A percentile compares a stretch with the other conserved stretches of the same genome.
Conservation (phyloP, 306 rosid genomes). For the Cicer arietinum region DNA sequence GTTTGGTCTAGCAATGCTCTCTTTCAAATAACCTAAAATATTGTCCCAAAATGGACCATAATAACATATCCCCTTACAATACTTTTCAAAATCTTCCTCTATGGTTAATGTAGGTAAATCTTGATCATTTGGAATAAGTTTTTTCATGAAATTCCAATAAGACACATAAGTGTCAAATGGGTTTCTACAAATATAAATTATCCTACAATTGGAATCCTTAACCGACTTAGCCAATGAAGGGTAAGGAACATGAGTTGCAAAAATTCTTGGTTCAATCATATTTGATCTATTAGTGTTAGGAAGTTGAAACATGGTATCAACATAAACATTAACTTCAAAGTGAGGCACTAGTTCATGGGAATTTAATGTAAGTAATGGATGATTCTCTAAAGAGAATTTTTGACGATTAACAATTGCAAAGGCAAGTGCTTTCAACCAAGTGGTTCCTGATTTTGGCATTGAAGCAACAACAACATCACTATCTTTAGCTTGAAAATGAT, state of each 20-base stretch:
- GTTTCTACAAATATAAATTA: slow-evolving; percentile 60
- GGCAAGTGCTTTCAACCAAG: slow-evolving; percentile 64
- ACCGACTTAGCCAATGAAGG: slow-evolving; percentile 47
- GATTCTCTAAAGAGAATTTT: slow-evolving; percentile 14
- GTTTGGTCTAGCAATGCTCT: slow-evolving; percentile 53
- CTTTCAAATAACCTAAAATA: slow-evolving; percentile 62
- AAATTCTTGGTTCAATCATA: slow-evolving; percentile 50
- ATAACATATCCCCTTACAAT: slow-evolving; percentile 33
- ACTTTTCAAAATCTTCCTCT: no score
- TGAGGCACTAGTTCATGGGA: slow-evolving; percentile 61
- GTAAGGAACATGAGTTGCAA: slow-evolving; percentile 62
- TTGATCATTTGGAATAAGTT: neutral
- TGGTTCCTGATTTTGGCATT: slow-evolving; percentile 66
- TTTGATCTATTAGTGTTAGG: slow-evolving; percentile 37
- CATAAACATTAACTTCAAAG: slow-evolving; percentile 53
- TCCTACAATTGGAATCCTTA: slow-evolving; percentile 39
- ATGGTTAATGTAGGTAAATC: slow-evolving; percentile 14
- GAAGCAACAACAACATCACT: slow-evolving; percentile 51
- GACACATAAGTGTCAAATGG: slow-evolving; percentile 64
- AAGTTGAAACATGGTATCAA: neutral
- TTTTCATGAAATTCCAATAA: slow-evolving; percentile 47
- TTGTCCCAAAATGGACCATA: slow-evolving; percentile 62
- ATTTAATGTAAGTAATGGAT: slow-evolving; percentile 57
- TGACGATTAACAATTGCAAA: slow-evolving; percentile 50
- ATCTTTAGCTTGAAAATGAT: slow-evolving; percentile 55